Base-by-base conservation (phyloP, 2,329 filamentous ascomycete genomes). In the Scedosporium minutisporum region DNA sequence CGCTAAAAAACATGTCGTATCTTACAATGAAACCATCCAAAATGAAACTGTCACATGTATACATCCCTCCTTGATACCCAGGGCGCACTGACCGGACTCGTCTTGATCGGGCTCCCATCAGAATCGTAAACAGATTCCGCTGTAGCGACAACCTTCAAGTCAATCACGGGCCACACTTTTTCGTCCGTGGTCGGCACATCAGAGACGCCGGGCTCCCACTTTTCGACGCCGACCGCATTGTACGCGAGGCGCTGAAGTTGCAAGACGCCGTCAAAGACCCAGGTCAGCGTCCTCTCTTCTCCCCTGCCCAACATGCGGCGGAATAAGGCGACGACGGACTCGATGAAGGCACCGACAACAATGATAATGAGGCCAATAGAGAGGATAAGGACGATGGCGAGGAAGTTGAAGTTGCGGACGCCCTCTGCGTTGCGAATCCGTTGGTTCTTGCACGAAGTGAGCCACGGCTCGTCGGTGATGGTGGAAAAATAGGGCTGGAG, bases 361-460 rank as follows among this genome's bases (percentile, higher is more conserved):
- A 62, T 62, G 27, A 62, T n/a, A 12, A 62, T 33, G 33, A 57
- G 38, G 48, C 60, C 60, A 12, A 62, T 41, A 29, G 60, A 62
- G 1, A 55, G 14, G 48, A 62, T 62, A 16, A 62, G 60, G n/a
- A 62, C 60, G 18, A 62, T 57, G 60, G 60, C 60, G n/a, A 62
- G 60, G 60, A 62, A 62, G 60, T 62, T 62, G 60, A 62, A 62
- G 29, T 62, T 62, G 25, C 60, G 60, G 4, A 62, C 60, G 21
- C 59, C 60, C 6, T 57, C 33, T 4, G 25, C 51, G 60, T 62
- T 62, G 51, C 60, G 60, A 18, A 62, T 57, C 1, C 60, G 60
- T 18, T 62, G 60, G 48, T 57, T 62, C 48, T 42, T 57, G 60
- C 60, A 62, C 48, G 60, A 62, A 48, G 48, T 57, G 10, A 62